phyloP scores from a whole-genome alignment of 1,284 basidiomycete species.

The Tilletia indica region DNA sequence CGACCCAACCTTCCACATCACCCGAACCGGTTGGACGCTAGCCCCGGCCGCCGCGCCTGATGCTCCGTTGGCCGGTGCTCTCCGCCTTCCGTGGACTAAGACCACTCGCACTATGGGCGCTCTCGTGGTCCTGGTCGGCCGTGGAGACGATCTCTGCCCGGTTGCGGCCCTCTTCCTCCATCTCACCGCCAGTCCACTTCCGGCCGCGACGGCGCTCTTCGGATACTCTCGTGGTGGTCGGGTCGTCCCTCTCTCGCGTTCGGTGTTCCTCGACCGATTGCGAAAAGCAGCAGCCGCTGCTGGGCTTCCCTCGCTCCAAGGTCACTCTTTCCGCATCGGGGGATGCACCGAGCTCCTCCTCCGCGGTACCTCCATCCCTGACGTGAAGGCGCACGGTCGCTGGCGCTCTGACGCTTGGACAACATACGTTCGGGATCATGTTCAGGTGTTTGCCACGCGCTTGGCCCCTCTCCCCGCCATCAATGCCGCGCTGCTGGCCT shows the following conservation, averaged over 20 bases:
- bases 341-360: background rate
- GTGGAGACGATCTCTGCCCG: background rate
- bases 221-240: background rate
- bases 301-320: background rate
- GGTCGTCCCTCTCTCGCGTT: background rate
- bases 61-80: background rate
- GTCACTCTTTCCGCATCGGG: background rate
- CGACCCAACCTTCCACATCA: background rate
- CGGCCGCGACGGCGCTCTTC: background rate
- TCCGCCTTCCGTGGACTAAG: background rate
- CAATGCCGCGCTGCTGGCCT: no score
- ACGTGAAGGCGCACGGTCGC: background rate
- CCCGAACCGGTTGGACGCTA: background rate
- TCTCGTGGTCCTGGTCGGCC: background rate
- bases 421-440: no score
- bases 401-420: background rate
- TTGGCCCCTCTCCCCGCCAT: no score
- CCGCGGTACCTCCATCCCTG: background rate
- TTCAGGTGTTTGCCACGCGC: no score
- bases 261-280: background rate
- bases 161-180: background rate
- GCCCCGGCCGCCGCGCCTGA: no score
- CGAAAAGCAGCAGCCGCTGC: no score
- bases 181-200: background rate
- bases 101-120: background rate